Base-by-base conservation (phyloP, 208 protist genomes). In the Trypanosoma grayi region DNA sequence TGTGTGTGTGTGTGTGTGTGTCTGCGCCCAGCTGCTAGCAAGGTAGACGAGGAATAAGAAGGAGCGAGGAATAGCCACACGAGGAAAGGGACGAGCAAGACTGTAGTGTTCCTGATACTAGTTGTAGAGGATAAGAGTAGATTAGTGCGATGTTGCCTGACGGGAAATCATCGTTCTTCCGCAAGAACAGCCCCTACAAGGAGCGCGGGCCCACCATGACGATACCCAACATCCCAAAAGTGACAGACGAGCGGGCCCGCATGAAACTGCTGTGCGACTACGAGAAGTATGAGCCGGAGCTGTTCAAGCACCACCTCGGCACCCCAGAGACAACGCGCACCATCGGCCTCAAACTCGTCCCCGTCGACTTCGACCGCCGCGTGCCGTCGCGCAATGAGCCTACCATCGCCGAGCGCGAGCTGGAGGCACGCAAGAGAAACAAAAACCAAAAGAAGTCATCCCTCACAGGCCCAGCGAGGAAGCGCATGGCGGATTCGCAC, bases 201-300 rank as follows among this genome's bases (percentile, higher is more conserved):
- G 62, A 63, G 7, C 54, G 65, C 13, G 56, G 64, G 16, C 22
- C 58, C 22, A 61, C 55, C 24, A 80, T 95, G 44, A 52, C 68
- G 22, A 79, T 95, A 16, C 89, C 89, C 20, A 92, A 92, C 64
- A 87, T 95, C n/a, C 89, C 89, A 4, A 81, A 83, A 61, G 75
- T 89, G 40, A 79, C 77, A 2, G 89, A 95, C 56, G 85, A 91
- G 39, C 83, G 87, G 59, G 81, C 72, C 45, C 75, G 80, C 30
- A 59, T 74, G 33, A 88, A 87, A 62, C 87, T 92, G 57, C 70
- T 92, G 55, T 81, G 74, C 59, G 89, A 95, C 37, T 95, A 95
- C 51, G 90, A 95, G 1, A 90, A 85, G 53, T 89, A 89, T 60
- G 90, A 95, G 53, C 58, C 73, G n/a, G 90, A 95, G 75, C 60